These are phyloP conservation scores for Monosporascus sp. DNA, from an alignment of 2,329 filamentous ascomycete genomes.

Conservation along the genomic window DNA sequence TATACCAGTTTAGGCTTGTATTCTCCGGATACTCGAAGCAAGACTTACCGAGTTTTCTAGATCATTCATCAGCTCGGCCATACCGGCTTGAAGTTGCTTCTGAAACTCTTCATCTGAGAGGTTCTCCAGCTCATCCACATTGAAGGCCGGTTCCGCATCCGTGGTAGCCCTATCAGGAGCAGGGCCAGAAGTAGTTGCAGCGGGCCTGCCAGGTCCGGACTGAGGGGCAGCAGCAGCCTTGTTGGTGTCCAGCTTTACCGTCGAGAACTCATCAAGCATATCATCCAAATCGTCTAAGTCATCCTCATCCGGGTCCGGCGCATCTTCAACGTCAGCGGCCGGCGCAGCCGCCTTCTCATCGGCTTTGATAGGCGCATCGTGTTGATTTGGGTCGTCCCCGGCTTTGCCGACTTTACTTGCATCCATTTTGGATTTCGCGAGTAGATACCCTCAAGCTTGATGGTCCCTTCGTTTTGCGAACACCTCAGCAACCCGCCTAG, in stretches of 20 bases:
- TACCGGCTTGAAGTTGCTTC: slow-evolving; percentile 80
- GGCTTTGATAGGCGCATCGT: slow-evolving; percentile 10
- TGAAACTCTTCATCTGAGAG: slow-evolving; percentile 73
- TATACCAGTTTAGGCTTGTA: not conserved
- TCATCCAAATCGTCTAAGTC: slow-evolving; percentile 91
- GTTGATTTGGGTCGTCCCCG: slow-evolving; percentile 10
- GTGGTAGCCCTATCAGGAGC: slow-evolving; percentile 9
- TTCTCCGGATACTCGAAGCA: not conserved
- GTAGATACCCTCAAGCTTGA: not conserved
- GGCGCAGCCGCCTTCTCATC: slow-evolving; percentile 19
- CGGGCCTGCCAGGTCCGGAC: slow-evolving; percentile 17
- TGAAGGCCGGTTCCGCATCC: slow-evolving; percentile 16
- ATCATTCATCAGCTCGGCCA: slow-evolving; percentile 76
- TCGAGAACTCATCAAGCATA: slow-evolving; percentile 85
- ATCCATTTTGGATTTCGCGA: slow-evolving; percentile 12
- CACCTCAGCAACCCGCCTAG: not conserved
- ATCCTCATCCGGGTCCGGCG: slow-evolving; percentile 88
- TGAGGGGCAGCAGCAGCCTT: slow-evolving; percentile 23
- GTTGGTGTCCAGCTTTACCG: slow-evolving; percentile 52
- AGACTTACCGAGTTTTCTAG: slow-evolving; percentile 54
- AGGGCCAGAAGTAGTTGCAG: slow-evolving; percentile 12
- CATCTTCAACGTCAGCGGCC: slow-evolving; percentile 43
- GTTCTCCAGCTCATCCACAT: slow-evolving; percentile 30
- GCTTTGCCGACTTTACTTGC: slow-evolving; percentile 9
- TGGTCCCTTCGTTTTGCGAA: not conserved